These are phyloP conservation scores for Aspergillus amoenus DNA, from an alignment of 2,329 filamentous ascomycete genomes.

Conservation along the genomic window DNA sequence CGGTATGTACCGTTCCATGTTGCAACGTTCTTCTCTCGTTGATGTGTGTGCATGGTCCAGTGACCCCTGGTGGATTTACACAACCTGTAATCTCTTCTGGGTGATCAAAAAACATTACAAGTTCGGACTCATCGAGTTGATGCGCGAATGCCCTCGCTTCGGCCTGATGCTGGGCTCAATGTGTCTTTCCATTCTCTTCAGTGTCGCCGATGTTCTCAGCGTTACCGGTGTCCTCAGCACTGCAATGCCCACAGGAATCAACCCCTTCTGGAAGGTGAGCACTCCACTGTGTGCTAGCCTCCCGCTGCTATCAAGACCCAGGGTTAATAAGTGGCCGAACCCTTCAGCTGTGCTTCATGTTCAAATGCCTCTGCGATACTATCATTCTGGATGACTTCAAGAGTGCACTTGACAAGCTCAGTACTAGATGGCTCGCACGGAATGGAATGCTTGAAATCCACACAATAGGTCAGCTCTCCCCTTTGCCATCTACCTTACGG, in stretches of 20 bases:
- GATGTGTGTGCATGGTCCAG: constrained; percentile 24
- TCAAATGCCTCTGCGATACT: constrained; percentile 67
- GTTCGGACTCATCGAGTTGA: constrained; percentile 54
- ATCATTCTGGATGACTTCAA: constrained; percentile 70
- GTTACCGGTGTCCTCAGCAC: background rate
- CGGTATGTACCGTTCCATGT: constrained; percentile 37
- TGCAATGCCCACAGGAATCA: constrained; percentile 46
- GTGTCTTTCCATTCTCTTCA: constrained; percentile 1
- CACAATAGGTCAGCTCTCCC: background rate
- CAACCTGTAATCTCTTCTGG: constrained; percentile 56
- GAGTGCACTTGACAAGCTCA: constrained; percentile 47
- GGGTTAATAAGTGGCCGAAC: too few relatives aligned
- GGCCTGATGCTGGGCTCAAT: constrained; percentile 10
- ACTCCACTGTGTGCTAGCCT: too few relatives aligned
- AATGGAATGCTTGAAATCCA: background rate
- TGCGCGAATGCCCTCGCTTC: constrained; percentile 60
- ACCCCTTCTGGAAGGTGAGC: constrained; percentile 61
- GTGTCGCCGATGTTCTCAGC: background rate
- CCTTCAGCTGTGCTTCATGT: constrained; percentile 54
- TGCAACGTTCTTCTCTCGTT: background rate
- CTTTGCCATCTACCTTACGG: background rate
- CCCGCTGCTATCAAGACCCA: too few relatives aligned
- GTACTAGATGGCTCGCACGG: background rate
- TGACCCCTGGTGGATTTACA: constrained; percentile 66
- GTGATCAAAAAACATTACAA: constrained; percentile 61